These are phyloP conservation scores for Gossypioides kirkii DNA, from an alignment of 345 rosid genomes.

Conservation along the genomic window DNA sequence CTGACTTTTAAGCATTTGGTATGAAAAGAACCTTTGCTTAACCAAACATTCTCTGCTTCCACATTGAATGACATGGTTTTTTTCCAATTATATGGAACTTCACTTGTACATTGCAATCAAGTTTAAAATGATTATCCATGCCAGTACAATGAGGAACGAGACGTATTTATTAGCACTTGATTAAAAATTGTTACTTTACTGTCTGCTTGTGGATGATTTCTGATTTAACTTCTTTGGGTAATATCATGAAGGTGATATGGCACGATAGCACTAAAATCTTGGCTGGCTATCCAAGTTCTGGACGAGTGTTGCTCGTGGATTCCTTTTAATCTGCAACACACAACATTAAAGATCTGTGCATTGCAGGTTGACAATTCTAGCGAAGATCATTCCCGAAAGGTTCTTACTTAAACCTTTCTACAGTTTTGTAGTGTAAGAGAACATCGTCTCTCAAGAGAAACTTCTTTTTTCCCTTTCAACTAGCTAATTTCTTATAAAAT, in stretches of 20 bases:
- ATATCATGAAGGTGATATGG: slow-evolving; percentile 19
- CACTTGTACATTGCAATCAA: background rate
- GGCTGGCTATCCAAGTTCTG: background rate
- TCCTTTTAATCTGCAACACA: background rate
- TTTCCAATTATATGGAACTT: background rate
- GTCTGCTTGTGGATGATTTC: background rate
- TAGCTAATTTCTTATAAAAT: slow-evolving; percentile 19
- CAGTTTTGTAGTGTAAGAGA: slow-evolving; percentile 40
- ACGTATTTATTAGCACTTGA: background rate
- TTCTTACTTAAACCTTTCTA: slow-evolving; percentile 17
- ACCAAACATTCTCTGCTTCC: background rate
- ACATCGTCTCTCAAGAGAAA: slow-evolving; percentile 8
- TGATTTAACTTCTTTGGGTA: slow-evolving; percentile 5
- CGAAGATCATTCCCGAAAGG: slow-evolving; percentile 14
- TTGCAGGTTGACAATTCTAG: slow-evolving; percentile 29
- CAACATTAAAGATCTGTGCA: background rate
- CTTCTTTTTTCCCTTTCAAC: background rate
- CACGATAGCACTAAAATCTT: background rate
- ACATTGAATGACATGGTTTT: background rate
- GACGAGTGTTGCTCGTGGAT: background rate
- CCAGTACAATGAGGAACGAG: background rate
- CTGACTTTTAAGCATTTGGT: background rate
- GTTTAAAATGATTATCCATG: background rate
- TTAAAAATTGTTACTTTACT: background rate
- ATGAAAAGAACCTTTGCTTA: background rate